phyloP scores from a whole-genome alignment of 352 stramenopile species.

The Halophytophthora batemanensis region DNA sequence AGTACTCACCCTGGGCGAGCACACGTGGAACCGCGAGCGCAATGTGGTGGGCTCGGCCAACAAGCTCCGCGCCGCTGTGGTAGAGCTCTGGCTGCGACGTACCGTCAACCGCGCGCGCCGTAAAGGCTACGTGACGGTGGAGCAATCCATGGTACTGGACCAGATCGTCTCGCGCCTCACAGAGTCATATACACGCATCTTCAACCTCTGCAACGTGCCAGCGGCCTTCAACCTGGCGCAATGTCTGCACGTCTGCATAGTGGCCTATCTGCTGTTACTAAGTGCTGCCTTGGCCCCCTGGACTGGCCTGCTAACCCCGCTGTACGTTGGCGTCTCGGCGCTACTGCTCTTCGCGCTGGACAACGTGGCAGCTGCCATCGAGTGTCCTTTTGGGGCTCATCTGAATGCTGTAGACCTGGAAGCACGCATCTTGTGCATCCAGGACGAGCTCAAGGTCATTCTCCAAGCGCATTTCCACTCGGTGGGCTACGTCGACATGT shows the following conservation, averaged over 20 bases:
- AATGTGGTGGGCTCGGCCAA: constrained; percentile 50
- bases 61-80: constrained; percentile 41
- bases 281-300: constrained; percentile 13
- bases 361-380: constrained; percentile 41
- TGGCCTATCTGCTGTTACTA: constrained; percentile 45
- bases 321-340: constrained; percentile 38
- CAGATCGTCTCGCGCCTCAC: constrained; percentile 40
- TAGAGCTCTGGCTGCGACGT: constrained; percentile 58
- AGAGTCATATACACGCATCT: constrained; percentile 49
- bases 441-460: constrained; percentile 56
- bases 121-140: constrained; percentile 38
- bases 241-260: constrained; percentile 36
- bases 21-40: constrained; percentile 41
- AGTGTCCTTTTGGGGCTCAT: constrained; percentile 41
- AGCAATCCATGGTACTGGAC: constrained; percentile 53
- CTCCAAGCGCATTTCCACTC: constrained; percentile 51
- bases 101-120: constrained; percentile 36
- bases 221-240: constrained; percentile 46
- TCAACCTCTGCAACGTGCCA: constrained; percentile 46
- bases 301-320: constrained; percentile 17
- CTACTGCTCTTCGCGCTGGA: constrained; percentile 52
- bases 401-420: constrained; percentile 44
- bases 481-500: constrained; percentile 33
- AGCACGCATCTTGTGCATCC: constrained; percentile 39
- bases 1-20: constrained; percentile 33